Conservation (phyloP, 1,284 basidiomycete species). For the Leccinum fuscescens region DNA sequence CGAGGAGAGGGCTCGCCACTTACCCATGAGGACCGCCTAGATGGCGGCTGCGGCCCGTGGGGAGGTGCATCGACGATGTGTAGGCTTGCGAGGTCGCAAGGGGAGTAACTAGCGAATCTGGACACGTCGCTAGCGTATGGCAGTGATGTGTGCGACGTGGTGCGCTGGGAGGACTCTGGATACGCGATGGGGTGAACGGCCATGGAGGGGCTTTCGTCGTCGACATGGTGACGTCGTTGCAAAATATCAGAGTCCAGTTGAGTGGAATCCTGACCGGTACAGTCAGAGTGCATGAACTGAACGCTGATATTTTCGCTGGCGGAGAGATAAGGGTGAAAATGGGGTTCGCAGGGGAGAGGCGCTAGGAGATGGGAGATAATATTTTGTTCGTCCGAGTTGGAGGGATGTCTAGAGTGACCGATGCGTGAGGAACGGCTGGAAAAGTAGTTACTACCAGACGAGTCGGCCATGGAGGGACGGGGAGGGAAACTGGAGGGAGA, state of each 20-base stretch:
- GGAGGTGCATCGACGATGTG: conserved; percentile 15
- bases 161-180: conserved; percentile 34
- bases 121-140: conserved; percentile 19
- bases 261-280: conserved; percentile 20
- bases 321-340: conserved; percentile 20
- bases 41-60: conserved; percentile 13
- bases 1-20: conserved; percentile 2
- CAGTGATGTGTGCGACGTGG: conserved; percentile 25
- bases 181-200: conserved; percentile 16
- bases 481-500: conserved; percentile 10
- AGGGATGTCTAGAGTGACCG: conserved; percentile 9
- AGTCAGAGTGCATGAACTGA: conserved; percentile 31
- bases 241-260: conserved; percentile 33
- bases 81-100: conserved; percentile 15
- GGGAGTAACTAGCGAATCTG: conserved; percentile 7
- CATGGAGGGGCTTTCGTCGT: conserved; percentile 5
- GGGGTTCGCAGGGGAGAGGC: conserved; percentile 17
- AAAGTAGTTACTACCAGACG: conserved; percentile 18
- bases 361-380: conserved; percentile 21
- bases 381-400: conserved; percentile 10
- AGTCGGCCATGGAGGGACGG: conserved; percentile 22
- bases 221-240: conserved; percentile 13
- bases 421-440: conserved; percentile 12
- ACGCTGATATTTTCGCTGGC: conserved; percentile 29
- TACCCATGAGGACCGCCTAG: conserved; percentile 30